Base-by-base conservation (phyloP, 306 rosid species). In the Alnus glutinosa region DNA sequence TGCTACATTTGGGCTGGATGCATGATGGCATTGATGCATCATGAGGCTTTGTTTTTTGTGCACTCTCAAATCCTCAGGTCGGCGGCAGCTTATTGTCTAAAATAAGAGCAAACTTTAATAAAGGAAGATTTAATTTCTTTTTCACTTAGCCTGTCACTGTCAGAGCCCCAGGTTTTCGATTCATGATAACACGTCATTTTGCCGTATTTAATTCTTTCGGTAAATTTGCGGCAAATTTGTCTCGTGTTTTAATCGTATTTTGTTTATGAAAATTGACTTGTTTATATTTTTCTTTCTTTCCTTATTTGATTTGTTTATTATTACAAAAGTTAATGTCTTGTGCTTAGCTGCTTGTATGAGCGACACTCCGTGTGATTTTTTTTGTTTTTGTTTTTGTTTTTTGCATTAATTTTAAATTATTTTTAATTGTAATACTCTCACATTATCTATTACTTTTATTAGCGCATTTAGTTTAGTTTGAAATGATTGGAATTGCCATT, bases 61-160 rank as follows among this genome's bases (percentile, higher is more conserved):
- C 48, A 28, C 57, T 37, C 58, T 47, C 79, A 74, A 39, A 69
- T 75, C 78, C 68, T 79, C 42, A 79, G 77, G 80, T 79, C 71
- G 83, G 77, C 34, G 80, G 63, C 9, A 71, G 16, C 61, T 4
- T 70, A 18, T 42, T 71, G 75, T 39, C 54, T 73, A 50, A 51
- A 69, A 49, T 70, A 79, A 59, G 73, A 76, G 74, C 61, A 48
- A 48, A 48, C 51, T 48, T 48, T 7, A 48, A 48, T 57, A 18
- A 57, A 19, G 4, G 19, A n/a, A 57, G 34, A 57, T 57, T 5
- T 57, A 57, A 18, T 57, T 19, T 28, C 23, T 58, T 30, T 58
- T 58, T 9, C 44, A 0, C 3, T 39, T 39, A 39, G 44, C 44
- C 3, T 39, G 4, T 39, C 44, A 39, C 3, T 39, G 4, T 39